phyloP scores from a whole-genome alignment of 2,329 filamentous ascomycete genomes.

The Emergomyces orientalis region DNA sequence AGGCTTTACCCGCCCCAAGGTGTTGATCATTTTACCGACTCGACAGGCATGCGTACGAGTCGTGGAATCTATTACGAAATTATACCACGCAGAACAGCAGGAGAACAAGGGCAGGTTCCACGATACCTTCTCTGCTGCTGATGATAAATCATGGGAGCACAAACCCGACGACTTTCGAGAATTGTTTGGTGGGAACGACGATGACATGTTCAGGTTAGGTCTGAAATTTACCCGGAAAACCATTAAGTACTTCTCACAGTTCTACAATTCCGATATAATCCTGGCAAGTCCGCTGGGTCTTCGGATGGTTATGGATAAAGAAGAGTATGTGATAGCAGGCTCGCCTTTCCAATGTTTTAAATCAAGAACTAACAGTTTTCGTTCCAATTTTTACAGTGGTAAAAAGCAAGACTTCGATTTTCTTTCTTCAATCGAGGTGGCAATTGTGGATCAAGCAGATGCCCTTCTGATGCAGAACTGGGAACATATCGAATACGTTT shows the following conservation, averaged over 20 bases:
- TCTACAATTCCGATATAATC: constrained; percentile 94
- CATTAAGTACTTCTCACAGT: constrained; percentile 86
- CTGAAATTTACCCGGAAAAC: constrained; percentile 95
- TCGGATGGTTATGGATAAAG: constrained; percentile 77
- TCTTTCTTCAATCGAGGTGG: constrained; percentile 82
- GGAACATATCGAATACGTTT: constrained; percentile 89
- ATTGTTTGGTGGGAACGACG: constrained; percentile 87
- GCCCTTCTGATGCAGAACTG: constrained; percentile 96
- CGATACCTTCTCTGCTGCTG: constrained; percentile 64
- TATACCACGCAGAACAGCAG: constrained; percentile 79
- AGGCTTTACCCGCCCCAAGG: constrained; percentile 89
- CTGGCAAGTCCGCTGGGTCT: constrained; percentile 83
- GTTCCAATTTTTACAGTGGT: constrained; percentile 29
- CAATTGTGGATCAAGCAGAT: constrained; percentile 85
- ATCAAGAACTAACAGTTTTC: background rate
- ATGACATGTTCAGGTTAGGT: constrained; percentile 94
- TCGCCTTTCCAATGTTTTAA: constrained; percentile 31
- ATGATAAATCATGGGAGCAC: constrained; percentile 59
- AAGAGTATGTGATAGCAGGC: constrained; percentile 43
- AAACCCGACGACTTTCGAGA: constrained; percentile 81
- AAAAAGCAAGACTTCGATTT: constrained; percentile 77
- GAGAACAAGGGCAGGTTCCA: constrained; percentile 91
- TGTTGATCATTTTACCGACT: constrained; percentile 82
- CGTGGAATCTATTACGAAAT: constrained; percentile 63
- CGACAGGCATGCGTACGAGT: constrained; percentile 73